Percentiles rank a stretch among this genome's conserved stretches.
phyloP scores from a whole-genome alignment of 495 filamentous ascomycete genomes.

The Talaromyces thailandensis region DNA sequence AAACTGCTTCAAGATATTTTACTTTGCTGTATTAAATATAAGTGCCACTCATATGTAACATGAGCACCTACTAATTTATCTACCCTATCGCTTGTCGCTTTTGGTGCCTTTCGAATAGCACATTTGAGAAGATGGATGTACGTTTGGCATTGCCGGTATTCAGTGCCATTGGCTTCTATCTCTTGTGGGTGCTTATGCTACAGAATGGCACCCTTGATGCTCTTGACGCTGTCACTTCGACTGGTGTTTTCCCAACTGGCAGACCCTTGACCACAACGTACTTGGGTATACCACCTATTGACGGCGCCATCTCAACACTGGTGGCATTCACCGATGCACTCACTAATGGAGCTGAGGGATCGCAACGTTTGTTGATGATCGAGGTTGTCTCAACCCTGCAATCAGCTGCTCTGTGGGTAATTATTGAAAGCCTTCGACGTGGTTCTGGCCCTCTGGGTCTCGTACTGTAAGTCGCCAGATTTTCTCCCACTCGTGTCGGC shows the following conservation, averaged over 20 bases:
- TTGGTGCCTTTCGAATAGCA: neutral
- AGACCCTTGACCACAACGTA: neutral
- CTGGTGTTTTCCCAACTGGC: neutral
- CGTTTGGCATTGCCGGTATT: neutral
- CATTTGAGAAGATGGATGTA: neutral
- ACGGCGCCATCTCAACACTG: neutral
- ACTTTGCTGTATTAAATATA: neutral
- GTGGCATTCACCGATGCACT: neutral
- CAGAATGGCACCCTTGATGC: neutral
- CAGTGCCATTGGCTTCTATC: neutral
- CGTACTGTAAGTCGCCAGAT: neutral
- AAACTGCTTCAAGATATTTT: neutral
- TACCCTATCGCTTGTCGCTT: neutral
- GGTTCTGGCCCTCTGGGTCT: neutral
- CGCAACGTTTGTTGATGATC: neutral
- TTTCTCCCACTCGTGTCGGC: neutral
- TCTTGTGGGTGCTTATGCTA: neutral
- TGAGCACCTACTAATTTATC: neutral
- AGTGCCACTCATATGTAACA: neutral
- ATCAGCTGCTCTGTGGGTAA: neutral
- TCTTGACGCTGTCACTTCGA: neutral
- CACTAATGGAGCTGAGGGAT: neutral
- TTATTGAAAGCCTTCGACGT: neutral
- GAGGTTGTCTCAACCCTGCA: neutral
- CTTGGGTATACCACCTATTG: neutral